Conservation (phyloP, 306 rosid genomes). For the Delonix regia region DNA sequence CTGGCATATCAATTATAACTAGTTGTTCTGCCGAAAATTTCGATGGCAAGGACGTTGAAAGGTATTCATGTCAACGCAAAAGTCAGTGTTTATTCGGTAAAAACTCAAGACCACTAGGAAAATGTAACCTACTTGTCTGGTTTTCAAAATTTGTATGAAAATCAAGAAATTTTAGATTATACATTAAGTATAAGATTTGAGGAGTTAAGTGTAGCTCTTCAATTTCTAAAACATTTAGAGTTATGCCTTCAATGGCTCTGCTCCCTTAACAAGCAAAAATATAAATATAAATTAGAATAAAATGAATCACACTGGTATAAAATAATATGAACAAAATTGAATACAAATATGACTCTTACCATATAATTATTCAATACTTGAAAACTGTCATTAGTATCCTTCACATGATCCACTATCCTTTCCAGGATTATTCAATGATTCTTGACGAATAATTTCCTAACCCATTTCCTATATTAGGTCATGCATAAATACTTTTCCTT, state of each 20-base stretch:
- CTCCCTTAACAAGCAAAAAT: slow-evolving; percentile 27
- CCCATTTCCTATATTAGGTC: neutral
- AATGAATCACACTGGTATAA: neutral
- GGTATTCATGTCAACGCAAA: fast-evolving
- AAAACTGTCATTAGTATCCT: neutral
- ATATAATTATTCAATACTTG: neutral
- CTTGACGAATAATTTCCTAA: neutral
- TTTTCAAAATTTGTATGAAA: neutral
- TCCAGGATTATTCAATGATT: neutral
- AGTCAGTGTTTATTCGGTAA: slow-evolving; percentile 16
- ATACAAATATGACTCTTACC: neutral
- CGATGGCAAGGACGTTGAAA: neutral
- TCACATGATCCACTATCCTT: neutral
- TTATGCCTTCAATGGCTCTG: slow-evolving; percentile 18
- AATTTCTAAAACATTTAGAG: neutral
- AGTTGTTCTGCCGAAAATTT: neutral
- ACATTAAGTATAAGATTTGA: slow-evolving; percentile 19
- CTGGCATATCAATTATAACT: neutral
- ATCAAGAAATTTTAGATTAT: slow-evolving; percentile 1
- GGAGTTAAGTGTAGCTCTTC: neutral
- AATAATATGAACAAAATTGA: too few relatives aligned
- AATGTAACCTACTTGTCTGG: neutral
- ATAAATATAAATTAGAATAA: neutral
- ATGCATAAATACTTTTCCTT: neutral
- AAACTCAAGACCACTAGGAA: neutral